phyloP scores from a whole-genome alignment of 805 yeast species.

The Schizosaccharomyces lindneri region DNA sequence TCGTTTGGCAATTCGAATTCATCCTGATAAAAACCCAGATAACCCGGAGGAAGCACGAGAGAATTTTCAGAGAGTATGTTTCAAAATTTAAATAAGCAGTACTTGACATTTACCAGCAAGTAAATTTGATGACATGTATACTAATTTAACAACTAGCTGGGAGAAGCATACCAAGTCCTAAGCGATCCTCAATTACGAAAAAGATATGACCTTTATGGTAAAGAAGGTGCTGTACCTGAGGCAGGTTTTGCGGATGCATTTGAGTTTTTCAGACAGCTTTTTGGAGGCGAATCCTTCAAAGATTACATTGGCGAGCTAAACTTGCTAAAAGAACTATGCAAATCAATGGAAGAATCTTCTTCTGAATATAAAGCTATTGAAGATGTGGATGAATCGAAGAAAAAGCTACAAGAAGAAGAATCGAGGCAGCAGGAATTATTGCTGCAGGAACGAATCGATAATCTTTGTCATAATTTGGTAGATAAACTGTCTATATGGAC shows the following conservation, averaged over 20 bases:
- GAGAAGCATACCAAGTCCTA: conserved; percentile 34
- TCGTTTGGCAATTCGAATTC: conserved; percentile 45
- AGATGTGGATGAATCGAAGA: conserved; percentile 15
- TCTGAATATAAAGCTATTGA: conserved; percentile 9
- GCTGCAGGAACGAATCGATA: conserved; percentile 38
- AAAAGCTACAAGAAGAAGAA: conserved; percentile 15
- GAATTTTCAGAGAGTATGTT: conserved; percentile 48
- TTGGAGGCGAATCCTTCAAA: conserved; percentile 76
- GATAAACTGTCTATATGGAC: conserved; percentile 30
- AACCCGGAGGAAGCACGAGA: conserved; percentile 63
- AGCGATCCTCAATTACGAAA: conserved; percentile 45
- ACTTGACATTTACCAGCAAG: conserved; percentile 14
- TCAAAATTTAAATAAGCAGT: background rate
- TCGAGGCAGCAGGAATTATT: conserved; percentile 21
- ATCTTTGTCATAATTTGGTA: conserved; percentile 31
- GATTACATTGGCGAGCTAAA: conserved; percentile 9
- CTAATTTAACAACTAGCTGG: conserved; percentile 12
- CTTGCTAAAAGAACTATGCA: background rate
- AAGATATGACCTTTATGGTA: conserved; percentile 67
- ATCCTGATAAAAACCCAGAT: conserved; percentile 88
- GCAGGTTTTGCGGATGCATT: conserved; percentile 49
- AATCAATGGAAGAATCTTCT: background rate
- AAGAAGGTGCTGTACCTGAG: conserved; percentile 43
- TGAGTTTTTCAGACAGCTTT: conserved; percentile 61
- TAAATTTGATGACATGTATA: background rate